Percentiles rank a stretch among this genome's conserved stretches.
Conservation (phyloP, 2,329 filamentous ascomycete species). For the Venturia nashicola region DNA sequence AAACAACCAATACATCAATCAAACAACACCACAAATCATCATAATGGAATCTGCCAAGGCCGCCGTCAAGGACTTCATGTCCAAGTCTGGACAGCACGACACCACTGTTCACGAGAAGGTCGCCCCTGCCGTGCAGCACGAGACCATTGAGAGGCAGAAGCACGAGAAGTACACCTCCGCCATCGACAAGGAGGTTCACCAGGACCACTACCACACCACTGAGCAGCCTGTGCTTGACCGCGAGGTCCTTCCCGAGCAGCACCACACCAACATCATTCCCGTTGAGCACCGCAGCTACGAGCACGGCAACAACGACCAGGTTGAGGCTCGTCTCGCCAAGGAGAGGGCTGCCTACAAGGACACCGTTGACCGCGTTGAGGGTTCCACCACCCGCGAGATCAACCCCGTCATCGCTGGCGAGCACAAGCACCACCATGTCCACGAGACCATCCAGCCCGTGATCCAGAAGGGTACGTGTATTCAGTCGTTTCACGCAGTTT, state of each 20-base stretch:
- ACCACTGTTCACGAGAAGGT: slow-evolving; percentile 46
- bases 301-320: slow-evolving; percentile 36
- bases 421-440: slow-evolving; percentile 53
- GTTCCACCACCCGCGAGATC: slow-evolving; percentile 34
- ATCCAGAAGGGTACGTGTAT: no score
- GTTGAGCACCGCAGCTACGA: slow-evolving; percentile 50
- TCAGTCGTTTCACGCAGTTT: no score
- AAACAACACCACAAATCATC: no score
- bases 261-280: slow-evolving; percentile 44
- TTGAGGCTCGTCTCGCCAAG: no score
- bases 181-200: slow-evolving; percentile 56
- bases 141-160: slow-evolving; percentile 45
- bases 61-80: slow-evolving; percentile 47
- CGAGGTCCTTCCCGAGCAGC: slow-evolving; percentile 48
- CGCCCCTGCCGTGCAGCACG: slow-evolving; percentile 46
- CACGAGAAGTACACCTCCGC: slow-evolving; percentile 52
- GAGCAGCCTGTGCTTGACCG: slow-evolving; percentile 50
- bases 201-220: slow-evolving; percentile 60
- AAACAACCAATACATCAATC: no score
- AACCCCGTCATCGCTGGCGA: slow-evolving; percentile 51
- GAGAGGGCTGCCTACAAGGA: slow-evolving; percentile 41
- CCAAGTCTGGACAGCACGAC: slow-evolving; percentile 47
- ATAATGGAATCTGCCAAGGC: slow-evolving; percentile 54
- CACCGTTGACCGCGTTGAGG: slow-evolving; percentile 33
- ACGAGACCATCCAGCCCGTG: slow-evolving; percentile 59